Evolutionary conservation across 2,329 filamentous ascomycete genomes (phyloP), one percentile per base, ranked within the genome.

Genomic region (Colletotrichum sp.): DNA sequence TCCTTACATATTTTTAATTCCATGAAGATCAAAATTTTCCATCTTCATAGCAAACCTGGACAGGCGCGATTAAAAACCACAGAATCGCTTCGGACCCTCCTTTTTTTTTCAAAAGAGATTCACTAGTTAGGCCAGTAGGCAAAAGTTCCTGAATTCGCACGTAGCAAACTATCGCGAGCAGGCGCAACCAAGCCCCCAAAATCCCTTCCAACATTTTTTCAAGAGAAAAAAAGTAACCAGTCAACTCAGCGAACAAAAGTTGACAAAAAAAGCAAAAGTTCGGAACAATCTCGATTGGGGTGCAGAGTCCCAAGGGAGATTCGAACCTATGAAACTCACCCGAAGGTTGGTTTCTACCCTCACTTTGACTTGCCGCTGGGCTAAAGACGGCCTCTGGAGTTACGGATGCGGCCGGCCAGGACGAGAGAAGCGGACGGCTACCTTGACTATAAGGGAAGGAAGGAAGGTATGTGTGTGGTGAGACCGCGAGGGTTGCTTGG

Each of bases 41-140:
- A 21, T 0, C 3, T 21, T 13, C 44, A 1, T 49, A 1, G 2
- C n/a, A 49, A 49, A 21, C 12, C 3, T 8, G 3, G 5, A 4
- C 44, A 21, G n/a, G 44, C 2, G n/a, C 44, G 8, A 49, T 8
- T 0, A 9, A n/a, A 49, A 49, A n/a, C 39, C 8, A 6, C 2
- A 0, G 9, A n/a, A n/a, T n/a, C n/a, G n/a, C n/a, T n/a, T n/a
- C n/a, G n/a, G n/a, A n/a, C n/a, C n/a, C n/a, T n/a, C n/a, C n/a
- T n/a, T n/a, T n/a, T n/a, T n/a, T n/a, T n/a, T n/a, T n/a, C n/a
- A n/a, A n/a, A n/a, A n/a, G n/a, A n/a, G n/a, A n/a, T n/a, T n/a
- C n/a, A n/a, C n/a, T n/a, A n/a, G n/a, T n/a, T n/a, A n/a, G n/a
- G n/a, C n/a, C n/a, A n/a, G n/a, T n/a, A n/a, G n/a, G n/a, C n/a